Evolutionary conservation across 352 stramenopile species (phyloP), one percentile per base, ranked within the genome.

Genomic region (Globisporangium echinulatum): DNA sequence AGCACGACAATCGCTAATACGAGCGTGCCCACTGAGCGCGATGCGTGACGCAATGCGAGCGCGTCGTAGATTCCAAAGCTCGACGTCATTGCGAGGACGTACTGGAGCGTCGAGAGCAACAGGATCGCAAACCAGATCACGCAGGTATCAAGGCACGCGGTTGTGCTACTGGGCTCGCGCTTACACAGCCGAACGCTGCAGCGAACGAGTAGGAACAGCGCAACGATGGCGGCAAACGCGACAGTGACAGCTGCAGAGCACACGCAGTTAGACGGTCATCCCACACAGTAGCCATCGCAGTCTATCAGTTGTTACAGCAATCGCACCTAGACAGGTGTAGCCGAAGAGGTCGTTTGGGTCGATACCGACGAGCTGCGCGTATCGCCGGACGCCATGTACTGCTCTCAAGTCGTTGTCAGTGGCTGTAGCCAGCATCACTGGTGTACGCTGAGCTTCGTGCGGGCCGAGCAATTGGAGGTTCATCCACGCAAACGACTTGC

Each of bases 41-140:
- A 44, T 44, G 40, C 40, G 40, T 44, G 40, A 5, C 10, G 7
- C 7, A 48, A 59, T n/a, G 54, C 61, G 42, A 64, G 15, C 4
- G 63, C 63, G 40, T 62, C 58, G 53, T 77, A 77, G 42, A 85
- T 71, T 54, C 82, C 71, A 65, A 78, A 85, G 59, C 69, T 70
- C 36, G 73, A 67, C 13, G 69, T 72, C 71, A 82, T 81, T 17
- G 73, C 54, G 13, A 85, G 56, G 2, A 66, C 58, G 58, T 83
- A 85, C 57, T 85, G 76, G 11, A 68, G 61, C 19, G 81, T 58
- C 37, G 77, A 49, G 10, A 83, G 60, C 37, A 85, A 44, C 47
- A 78, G 60, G 11, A 83, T 63, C 46, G 44, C 58, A 37, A 74
- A 36, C 69, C 71, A 81, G 38, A 82, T 69, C 49, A 75, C 64